Base-by-base conservation (phyloP, 352 stramenopile genomes). In the Globisporangium solare region DNA sequence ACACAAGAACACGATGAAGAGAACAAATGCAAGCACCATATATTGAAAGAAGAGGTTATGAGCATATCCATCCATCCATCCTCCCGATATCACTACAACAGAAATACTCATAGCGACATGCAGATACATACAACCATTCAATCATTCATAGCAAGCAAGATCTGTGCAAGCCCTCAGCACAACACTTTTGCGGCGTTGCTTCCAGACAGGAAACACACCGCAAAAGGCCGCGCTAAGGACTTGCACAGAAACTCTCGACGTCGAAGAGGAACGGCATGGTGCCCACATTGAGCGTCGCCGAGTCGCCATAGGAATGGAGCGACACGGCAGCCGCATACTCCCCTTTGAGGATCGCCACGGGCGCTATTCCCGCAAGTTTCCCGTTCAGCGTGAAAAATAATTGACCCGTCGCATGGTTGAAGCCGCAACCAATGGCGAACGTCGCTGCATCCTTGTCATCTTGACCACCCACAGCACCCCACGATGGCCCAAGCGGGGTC, bases 181-280 rank as follows among this genome's bases (percentile, higher is more conserved):
- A 27, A 3, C 31, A 17, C 40, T 31, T 49, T 51, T 40, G 37
- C 51, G n/a, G 5, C 32, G 42, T 39, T 42, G 32, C 32, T 20
- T 15, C 22, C 35, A 31, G 15, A 20, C 18, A 51, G 21, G 14
- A 48, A 45, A 55, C 49, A 20, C 22, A 53, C 42, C 11, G 24
- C 47, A 18, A 46, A 35, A 22, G 20, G 17, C 47, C 17, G 63
- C 66, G 54, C 68, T 85, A 88, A 76, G 68, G 80, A 79, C 82
- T 91, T 89, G 80, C 82, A 92, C 85, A 95, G 67, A 88, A 93
- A 86, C 69, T 75, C 63, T 95, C 83, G 64, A 95, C 80, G 63
- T 91, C 79, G 71, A 90, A 93, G 55, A 67, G 55, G 63, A 92
- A 95, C 31, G 79, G 77, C 21, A 73, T 79, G 46, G 70, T 65